Conservation (phyloP, 306 rosid genomes). For the Vigna reflexopilosa region DNA sequence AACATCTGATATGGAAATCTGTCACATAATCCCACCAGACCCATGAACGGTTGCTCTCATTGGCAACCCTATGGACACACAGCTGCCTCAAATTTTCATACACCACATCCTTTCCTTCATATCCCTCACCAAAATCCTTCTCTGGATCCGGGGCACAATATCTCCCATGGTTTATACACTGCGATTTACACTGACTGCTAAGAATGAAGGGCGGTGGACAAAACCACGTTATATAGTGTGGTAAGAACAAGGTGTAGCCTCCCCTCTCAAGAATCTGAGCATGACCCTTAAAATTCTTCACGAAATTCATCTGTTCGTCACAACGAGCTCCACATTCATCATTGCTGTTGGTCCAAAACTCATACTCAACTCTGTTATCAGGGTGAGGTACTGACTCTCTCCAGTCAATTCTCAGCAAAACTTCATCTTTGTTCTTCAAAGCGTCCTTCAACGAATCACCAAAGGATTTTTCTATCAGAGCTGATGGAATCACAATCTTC, state of each 20-base stretch:
- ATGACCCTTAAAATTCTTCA: slow-evolving; percentile 85
- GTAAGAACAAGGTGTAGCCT: slow-evolving; percentile 78
- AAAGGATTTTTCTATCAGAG: slow-evolving; percentile 70
- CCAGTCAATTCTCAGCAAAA: slow-evolving; percentile 82
- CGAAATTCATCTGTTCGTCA: slow-evolving; percentile 87
- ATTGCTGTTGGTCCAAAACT: slow-evolving; percentile 97
- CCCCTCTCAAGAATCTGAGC: slow-evolving; percentile 98
- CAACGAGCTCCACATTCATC: slow-evolving; percentile 96
- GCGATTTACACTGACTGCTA: slow-evolving; percentile 82
- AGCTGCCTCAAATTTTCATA: slow-evolving; percentile 94
- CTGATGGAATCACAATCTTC: slow-evolving; percentile 77
- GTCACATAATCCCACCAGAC: slow-evolving; percentile 99
- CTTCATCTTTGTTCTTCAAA: slow-evolving; percentile 56
- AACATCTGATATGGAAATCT: slow-evolving; percentile 92
- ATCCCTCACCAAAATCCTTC: slow-evolving; percentile 76
- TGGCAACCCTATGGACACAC: slow-evolving; percentile 92
- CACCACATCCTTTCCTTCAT: slow-evolving; percentile 92
- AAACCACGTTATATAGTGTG: slow-evolving; percentile 95
- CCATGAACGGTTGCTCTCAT: slow-evolving; percentile 81
- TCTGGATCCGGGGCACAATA: slow-evolving; percentile 96
- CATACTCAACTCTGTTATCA: slow-evolving; percentile 85
- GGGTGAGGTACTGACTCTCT: slow-evolving; percentile 92
- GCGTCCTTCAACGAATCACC: slow-evolving; percentile 74
- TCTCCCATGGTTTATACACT: slow-evolving; percentile 89
- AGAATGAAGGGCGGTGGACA: slow-evolving; percentile 73